A percentile compares a stretch with the other conserved stretches of the same genome.
phyloP scores from a whole-genome alignment of 192 early-diverging fungal genomes.

The Backusella tuberculispora region DNA sequence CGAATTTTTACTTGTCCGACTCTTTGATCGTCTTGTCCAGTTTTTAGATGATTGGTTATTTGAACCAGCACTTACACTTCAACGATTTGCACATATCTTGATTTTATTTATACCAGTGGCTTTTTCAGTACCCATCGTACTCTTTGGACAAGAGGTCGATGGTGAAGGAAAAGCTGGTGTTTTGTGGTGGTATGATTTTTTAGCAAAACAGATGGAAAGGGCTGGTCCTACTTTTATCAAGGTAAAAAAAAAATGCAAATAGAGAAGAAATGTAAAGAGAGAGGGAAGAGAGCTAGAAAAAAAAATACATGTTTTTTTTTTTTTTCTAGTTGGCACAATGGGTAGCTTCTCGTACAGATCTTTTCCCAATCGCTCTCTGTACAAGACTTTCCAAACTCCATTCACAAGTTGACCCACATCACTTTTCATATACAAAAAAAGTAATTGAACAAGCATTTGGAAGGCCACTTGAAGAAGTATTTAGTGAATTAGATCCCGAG shows the following conservation, averaged over 20 bases:
- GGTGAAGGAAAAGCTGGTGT: constrained; percentile 60
- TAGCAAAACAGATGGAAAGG: constrained; percentile 78
- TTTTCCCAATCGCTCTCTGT: constrained; percentile 81
- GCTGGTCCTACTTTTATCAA: constrained; percentile 79
- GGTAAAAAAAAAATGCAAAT: not conserved
- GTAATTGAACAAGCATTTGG: constrained; percentile 71
- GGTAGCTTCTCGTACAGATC: constrained; percentile 88
- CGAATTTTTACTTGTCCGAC: not conserved
- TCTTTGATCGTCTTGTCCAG: constrained; percentile 24
- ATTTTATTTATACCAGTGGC: constrained; percentile 75
- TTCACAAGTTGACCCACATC: constrained; percentile 78
- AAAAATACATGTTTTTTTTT: not conserved
- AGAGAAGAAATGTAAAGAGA: not conserved
- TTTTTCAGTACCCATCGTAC: constrained; percentile 58
- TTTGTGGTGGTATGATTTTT: constrained; percentile 85
- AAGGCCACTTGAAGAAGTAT: constrained; percentile 70
- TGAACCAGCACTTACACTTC: constrained; percentile 55
- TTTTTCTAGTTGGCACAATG: constrained; percentile 82
- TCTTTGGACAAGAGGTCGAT: constrained; percentile 52
- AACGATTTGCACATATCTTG: constrained; percentile 64
- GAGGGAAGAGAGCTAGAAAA: not conserved
- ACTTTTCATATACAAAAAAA: constrained; percentile 64
- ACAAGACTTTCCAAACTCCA: constrained; percentile 78
- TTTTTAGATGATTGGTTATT: constrained; percentile 54
- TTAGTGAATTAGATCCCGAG: constrained; percentile 72